These are phyloP conservation scores for Cantharellus anzutake DNA, from an alignment of 768 basidiomycete species.

Conservation along the genomic window DNA sequence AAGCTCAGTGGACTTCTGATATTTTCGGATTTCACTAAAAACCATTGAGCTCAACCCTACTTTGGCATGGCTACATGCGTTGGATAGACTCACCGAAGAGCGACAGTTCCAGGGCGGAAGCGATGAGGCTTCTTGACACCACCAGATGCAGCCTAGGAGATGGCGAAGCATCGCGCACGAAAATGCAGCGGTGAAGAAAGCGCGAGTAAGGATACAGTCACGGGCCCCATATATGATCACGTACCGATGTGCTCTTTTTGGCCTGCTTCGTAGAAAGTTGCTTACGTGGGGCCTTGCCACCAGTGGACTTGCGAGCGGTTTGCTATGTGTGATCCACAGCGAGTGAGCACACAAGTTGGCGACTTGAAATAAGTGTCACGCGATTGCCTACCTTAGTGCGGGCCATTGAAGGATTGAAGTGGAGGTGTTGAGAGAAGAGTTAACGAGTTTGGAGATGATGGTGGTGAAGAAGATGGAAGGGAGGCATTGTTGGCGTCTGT, in stretches of 20 bases:
- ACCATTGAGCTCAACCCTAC: no score
- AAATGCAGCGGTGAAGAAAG: background rate
- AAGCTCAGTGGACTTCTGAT: slow-evolving; percentile 31
- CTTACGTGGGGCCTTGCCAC: slow-evolving; percentile 13
- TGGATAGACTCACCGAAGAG: slow-evolving; percentile 22
- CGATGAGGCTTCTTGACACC: slow-evolving; percentile 73
- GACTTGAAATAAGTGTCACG: background rate
- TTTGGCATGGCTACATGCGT: no score
- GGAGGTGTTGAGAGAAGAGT: background rate
- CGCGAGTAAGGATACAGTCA: background rate
- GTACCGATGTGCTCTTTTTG: slow-evolving; percentile 18
- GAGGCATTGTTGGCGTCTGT: background rate
- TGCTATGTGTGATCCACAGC: slow-evolving; percentile 11
- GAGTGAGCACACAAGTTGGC: background rate
- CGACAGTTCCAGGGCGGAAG: slow-evolving; percentile 62
- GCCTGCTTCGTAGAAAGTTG: slow-evolving; percentile 25
- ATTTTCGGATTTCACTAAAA: slow-evolving; percentile 35
- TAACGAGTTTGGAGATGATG: background rate
- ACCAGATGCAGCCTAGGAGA: slow-evolving; percentile 25
- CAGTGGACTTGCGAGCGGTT: slow-evolving; percentile 25
- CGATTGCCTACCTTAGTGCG: slow-evolving; percentile 10
- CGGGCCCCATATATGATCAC: background rate
- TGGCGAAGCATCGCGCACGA: background rate
- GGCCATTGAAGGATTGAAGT: slow-evolving; percentile 9
- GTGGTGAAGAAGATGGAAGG: background rate